Base-by-base conservation (phyloP, 2,329 filamentous ascomycete species). In the Zasmidium angulare region DNA sequence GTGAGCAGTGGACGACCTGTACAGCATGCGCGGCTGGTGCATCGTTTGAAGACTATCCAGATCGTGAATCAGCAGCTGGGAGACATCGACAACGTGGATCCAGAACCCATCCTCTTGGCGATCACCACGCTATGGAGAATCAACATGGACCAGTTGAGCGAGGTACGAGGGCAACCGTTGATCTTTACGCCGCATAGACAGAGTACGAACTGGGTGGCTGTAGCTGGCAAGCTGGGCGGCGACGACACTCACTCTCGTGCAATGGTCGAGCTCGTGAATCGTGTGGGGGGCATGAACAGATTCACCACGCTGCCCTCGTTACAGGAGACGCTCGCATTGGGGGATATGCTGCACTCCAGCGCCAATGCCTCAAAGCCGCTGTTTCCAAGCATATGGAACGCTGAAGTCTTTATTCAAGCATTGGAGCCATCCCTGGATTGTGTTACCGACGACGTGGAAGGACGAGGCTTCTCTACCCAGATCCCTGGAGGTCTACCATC, bases 21-120 rank as follows among this genome's bases (percentile, higher is more conserved):
- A 10, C 49, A 53, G 26, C 43, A 51, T 3, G 43, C 46, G 3
- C 52, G 60, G n/a, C 50, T 62, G n/a, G 21, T 46, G 1, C 60
- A 62, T n/a, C 19, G 55, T 21, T 31, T 56, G 3, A 50, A 29
- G n/a, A 57, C 50, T 1, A 59, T 56, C 21, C 50, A 58, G 26
- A 50, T 57, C 11, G 56, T 62, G 9, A 62, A 59, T 23, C 23
- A 54, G 26, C 51, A 54, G n/a, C 53, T 59, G 17, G 53, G 48
- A n/a, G 43, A 52, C 21, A 21, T 62, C 20, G 50, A 54, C 19
- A 50, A 49, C 4, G 46, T 55, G 2, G 60, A 62, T 36, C 55
- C 53, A 3, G 60, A 62, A 29, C 60, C 60, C 12, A 54, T 62
- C 50, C 21, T 62, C n/a, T 12, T 62, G 31, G 60, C 60, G 2